Evolutionary conservation across 768 basidiomycete species (phyloP), one percentile per base, ranked within the genome.

Genomic region (Amanita inopinata): DNA sequence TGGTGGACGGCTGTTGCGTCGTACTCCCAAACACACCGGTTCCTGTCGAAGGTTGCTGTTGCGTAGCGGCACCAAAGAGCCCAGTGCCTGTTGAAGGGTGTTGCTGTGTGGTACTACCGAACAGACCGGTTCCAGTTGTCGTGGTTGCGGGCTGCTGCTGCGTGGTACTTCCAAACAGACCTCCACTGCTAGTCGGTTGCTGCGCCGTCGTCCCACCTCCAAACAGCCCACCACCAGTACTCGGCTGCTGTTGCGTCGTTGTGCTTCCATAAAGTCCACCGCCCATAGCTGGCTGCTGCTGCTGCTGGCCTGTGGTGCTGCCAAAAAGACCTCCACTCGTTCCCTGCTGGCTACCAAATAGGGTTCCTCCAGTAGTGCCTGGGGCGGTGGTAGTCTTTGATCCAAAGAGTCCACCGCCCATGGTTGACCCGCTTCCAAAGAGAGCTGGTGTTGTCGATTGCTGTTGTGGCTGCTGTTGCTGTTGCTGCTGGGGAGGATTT

Each of bases 391-490:
- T 38, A 38, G 38, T 46, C 43, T 36, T 46, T 49, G 34, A 35
- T 22, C 65, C 65, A 37, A 61, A 57, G 18, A 63, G 41, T 17
- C 58, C 49, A 3, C 53, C 51, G 17, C 49, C 49, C 0, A 48
- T 20, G 2, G 24, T 38, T 49, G 53, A 45, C 43, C 23, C 27
- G 23, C 41, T 46, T 17, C 53, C 51, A 46, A 58, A 58, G 18
- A 38, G 49, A 49, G 42, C 28, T 15, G 39, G 34, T 10, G 37
- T 33, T 42, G 41, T 20, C 10, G 38, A 33, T 31, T 33, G 30
- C 12, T 45, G 43, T 31, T 36, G 53, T 47, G 20, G 55, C 58
- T 42, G 56, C 7, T 8, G 56, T 34, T 46, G 50, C 23, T 49
- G 38, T 12, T 46, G 45, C 20, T 46, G 43, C n/a, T 38, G 46